Base-by-base conservation (phyloP, 2,329 filamentous ascomycete genomes). In the Venturia carpophila region DNA sequence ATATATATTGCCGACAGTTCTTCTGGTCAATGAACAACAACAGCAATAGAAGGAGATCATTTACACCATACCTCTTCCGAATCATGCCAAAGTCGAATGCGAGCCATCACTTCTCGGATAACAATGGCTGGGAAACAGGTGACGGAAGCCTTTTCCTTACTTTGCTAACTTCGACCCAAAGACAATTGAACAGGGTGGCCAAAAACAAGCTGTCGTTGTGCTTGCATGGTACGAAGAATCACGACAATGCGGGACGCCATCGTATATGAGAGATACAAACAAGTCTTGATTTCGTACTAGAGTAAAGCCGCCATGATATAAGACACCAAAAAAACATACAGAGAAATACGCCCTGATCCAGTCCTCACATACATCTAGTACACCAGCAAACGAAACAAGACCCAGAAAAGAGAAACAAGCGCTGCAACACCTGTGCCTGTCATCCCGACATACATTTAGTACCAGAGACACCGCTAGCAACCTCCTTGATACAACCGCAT, bases 201-300 rank as follows among this genome's bases (percentile, higher is more conserved):
- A n/a, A n/a, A 34, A 6, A 34, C 3, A 34, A 34, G 3, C 30
- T 34, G 6, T 34, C 6, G 6, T 34, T 3, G 30, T 3, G 30
- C 3, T 34, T 34, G 6, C 30, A 34, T 34, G 30, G 6, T 34
- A 34, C 30, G 6, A 34, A 34, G 30, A 3, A 34, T 34, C 30
- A 34, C 30, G 30, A 34, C 30, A 3, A 3, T 34, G 30, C 30
- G 30, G 30, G 30, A 34, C 30, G 6, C 30, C 30, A 34, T 34
- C 9, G 39, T 41, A 2, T 15, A 13, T 60, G 27, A 30, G 58
- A 45, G 58, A 42, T 24, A 34, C 49, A n/a, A 19, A 34, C 30
- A 37, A 56, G 21, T 56, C 49, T 56, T 56, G 49, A 56, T 56
- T 49, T 56, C 24, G 30, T 37, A 34, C 49, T 56, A 56, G 24